phyloP scores from a whole-genome alignment of 805 yeast genomes.

The Kuraishia molischiana region DNA sequence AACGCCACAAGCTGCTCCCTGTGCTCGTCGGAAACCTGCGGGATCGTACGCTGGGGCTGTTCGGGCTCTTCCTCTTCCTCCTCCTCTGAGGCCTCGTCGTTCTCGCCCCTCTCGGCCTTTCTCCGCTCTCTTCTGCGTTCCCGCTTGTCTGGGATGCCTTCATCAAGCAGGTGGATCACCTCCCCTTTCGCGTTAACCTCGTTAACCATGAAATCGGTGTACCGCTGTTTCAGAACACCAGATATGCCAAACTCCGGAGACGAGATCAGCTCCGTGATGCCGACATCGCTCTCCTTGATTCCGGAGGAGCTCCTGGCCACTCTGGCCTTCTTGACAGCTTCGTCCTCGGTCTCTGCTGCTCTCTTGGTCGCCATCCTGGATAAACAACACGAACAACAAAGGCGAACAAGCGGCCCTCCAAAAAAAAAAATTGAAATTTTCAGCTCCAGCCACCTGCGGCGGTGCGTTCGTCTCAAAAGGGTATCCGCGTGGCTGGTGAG shows the following conservation, averaged over 20 bases:
- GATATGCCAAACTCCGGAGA: slow-evolving; percentile 49
- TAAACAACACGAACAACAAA: too few species aligned
- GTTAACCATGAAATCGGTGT: slow-evolving; percentile 89
- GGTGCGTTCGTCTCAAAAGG: too few species aligned
- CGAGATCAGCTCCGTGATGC: slow-evolving; percentile 66
- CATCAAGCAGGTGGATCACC: slow-evolving; percentile 68
- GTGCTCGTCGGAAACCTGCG: slow-evolving; percentile 31
- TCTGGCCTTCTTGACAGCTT: background rate
- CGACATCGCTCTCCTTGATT: slow-evolving; percentile 72
- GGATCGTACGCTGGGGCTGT: slow-evolving; percentile 13
- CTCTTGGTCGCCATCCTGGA: too few species aligned
- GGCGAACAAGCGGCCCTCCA: too few species aligned
- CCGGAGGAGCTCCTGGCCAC: slow-evolving; percentile 20
- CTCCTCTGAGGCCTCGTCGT: slow-evolving; percentile 18
- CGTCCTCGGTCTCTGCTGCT: background rate
- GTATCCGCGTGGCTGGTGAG: too few species aligned
- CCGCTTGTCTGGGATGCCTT: slow-evolving; percentile 45
- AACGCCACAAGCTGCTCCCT: slow-evolving; percentile 35
- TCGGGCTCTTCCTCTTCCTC: slow-evolving; percentile 23
- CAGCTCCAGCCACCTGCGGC: too few species aligned
- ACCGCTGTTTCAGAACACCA: slow-evolving; percentile 80
- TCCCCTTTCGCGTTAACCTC: slow-evolving; percentile 64
- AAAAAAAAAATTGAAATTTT: too few species aligned
- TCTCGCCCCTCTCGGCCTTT: slow-evolving; percentile 25
- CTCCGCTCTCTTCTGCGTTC: slow-evolving; percentile 35